phyloP scores from a whole-genome alignment of 2,329 filamentous ascomycete species.

The Mariannaea elegans region DNA sequence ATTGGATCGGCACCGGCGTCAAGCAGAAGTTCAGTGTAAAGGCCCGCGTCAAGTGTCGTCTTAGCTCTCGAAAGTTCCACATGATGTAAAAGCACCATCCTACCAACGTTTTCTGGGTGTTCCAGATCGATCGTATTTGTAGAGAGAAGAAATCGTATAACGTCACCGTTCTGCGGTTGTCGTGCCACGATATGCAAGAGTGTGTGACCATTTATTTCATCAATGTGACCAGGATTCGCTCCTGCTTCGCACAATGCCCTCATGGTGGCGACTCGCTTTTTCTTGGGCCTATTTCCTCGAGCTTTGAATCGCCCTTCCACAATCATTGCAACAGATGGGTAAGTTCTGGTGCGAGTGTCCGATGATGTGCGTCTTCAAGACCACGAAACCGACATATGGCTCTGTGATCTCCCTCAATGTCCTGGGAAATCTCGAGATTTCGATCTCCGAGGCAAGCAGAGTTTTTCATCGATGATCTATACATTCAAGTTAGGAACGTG shows the following conservation, averaged over 20 bases:
- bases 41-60: not conserved
- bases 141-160: not conserved
- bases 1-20: constrained; percentile 5
- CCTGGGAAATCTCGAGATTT: constrained; percentile 42
- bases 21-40: not conserved
- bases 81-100: not conserved
- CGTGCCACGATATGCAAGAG: not conserved
- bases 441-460: constrained; percentile 47
- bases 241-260: not conserved
- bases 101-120: not conserved
- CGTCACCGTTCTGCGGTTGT: not conserved
- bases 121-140: not conserved
- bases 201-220: not conserved
- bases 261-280: not conserved
- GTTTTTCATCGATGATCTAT: constrained; percentile 46
- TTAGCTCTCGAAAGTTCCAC: not conserved
- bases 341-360: constrained; percentile 38
- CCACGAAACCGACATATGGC: constrained; percentile 47
- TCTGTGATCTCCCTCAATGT: constrained; percentile 46
- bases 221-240: not conserved
- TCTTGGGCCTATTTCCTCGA: not conserved
- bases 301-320: not conserved
- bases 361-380: constrained; percentile 41
- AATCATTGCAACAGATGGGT: constrained; percentile 2
- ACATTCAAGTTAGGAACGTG: no score